Evolutionary conservation across 2,329 filamentous ascomycete species (phyloP).

Genomic region (Lasiodiplodia sp.): DNA sequence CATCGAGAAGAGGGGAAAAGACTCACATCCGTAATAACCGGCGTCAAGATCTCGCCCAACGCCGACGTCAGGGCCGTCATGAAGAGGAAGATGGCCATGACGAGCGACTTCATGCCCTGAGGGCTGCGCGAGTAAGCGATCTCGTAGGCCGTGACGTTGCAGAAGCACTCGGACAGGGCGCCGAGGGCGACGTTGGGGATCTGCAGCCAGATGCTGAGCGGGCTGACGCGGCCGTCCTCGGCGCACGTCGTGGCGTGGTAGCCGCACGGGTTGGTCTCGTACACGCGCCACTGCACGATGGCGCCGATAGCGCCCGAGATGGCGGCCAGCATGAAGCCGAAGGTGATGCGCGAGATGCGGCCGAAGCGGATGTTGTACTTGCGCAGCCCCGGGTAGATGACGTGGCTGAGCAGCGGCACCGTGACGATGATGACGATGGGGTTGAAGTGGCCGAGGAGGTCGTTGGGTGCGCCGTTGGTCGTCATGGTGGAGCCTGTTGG

Average conservation of each 20-base stretch:
- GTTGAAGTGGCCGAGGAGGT: slow-evolving; percentile 60
- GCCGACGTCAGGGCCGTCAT: slow-evolving; percentile 34
- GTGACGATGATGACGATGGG: slow-evolving; percentile 57
- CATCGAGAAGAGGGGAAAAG: background rate
- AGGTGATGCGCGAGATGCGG: slow-evolving; percentile 58
- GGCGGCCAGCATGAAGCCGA: slow-evolving; percentile 60
- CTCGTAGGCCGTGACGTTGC: slow-evolving; percentile 55
- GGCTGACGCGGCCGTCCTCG: slow-evolving; percentile 44
- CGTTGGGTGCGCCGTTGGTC: slow-evolving; percentile 60
- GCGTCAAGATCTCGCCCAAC: slow-evolving; percentile 21
- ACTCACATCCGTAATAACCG: slow-evolving; percentile 26
- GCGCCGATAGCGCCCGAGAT: slow-evolving; percentile 51
- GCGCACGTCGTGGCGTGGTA: slow-evolving; percentile 48
- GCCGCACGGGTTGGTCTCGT: slow-evolving; percentile 55
- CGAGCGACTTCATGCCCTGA: slow-evolving; percentile 51
- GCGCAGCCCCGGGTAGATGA: slow-evolving; percentile 56
- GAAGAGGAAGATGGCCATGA: slow-evolving; percentile 53
- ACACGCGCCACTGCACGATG: slow-evolving; percentile 55
- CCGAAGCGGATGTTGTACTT: slow-evolving; percentile 55
- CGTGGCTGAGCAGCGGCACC: slow-evolving; percentile 57
- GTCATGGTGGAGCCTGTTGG: slow-evolving; percentile 43
- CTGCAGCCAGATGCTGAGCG: slow-evolving; percentile 54
- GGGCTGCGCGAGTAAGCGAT: slow-evolving; percentile 54
- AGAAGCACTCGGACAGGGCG: slow-evolving; percentile 50
- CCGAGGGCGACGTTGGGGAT: slow-evolving; percentile 48